A percentile compares a stretch with the other conserved stretches of the same genome.
Conservation (phyloP, 2,329 filamentous ascomycete species). For the Colletotrichum tamarilloi region DNA sequence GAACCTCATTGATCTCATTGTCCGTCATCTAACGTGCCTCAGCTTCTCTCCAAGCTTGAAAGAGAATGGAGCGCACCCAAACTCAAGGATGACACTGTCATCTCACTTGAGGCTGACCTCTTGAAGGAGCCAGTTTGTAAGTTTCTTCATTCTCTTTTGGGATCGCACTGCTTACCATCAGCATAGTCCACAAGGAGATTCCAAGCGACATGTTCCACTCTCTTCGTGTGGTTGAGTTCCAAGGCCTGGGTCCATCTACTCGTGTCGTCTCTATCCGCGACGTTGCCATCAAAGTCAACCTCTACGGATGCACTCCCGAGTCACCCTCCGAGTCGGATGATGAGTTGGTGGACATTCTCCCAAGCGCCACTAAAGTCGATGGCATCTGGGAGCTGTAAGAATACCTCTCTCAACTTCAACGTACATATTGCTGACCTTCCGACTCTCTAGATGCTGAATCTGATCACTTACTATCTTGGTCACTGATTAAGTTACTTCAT, state of each 20-base stretch:
- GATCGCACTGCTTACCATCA: neutral
- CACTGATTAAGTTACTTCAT: neutral
- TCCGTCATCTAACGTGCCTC: neutral
- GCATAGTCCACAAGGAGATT: slow-evolving; percentile 11
- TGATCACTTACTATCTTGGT: neutral
- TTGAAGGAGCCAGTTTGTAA: slow-evolving; percentile 3
- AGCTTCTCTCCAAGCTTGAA: slow-evolving; percentile 23
- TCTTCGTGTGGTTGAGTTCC: slow-evolving; percentile 28
- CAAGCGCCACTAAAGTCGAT: slow-evolving; percentile 4
- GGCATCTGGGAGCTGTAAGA: slow-evolving; percentile 29
- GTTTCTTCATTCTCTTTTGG: neutral
- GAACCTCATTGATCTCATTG: neutral
- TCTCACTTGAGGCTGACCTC: slow-evolving; percentile 26
- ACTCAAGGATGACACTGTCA: slow-evolving; percentile 20
- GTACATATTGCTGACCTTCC: neutral
- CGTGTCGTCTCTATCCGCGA: slow-evolving; percentile 12
- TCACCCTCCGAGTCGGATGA: neutral
- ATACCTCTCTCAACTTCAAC: neutral
- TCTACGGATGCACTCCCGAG: slow-evolving; percentile 15
- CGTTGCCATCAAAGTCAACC: slow-evolving; percentile 29
- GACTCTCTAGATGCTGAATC: slow-evolving; percentile 8
- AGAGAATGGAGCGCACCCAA: slow-evolving; percentile 21
- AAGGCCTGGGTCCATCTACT: slow-evolving; percentile 24
- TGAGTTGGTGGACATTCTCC: neutral
- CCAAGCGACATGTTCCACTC: slow-evolving; percentile 27